Conservation (phyloP, 2,329 filamentous ascomycete genomes). For the Diplodia sapinea region DNA sequence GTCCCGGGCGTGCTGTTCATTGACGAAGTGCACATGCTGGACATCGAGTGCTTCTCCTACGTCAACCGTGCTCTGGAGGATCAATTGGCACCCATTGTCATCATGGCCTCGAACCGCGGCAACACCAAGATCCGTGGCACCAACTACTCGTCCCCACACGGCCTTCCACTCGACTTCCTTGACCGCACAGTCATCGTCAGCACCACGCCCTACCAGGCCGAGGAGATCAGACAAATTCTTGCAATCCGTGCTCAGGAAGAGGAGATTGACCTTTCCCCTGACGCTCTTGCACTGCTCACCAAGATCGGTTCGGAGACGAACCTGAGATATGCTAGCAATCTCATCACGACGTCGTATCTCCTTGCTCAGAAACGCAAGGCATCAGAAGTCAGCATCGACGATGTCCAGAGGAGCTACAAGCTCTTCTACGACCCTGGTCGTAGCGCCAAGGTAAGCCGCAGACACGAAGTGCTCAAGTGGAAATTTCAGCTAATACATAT, state of each 20-base stretch:
- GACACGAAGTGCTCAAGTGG: not conserved
- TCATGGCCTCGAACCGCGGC: slow-evolving; percentile 98
- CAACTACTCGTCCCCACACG: slow-evolving; percentile 90
- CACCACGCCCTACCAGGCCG: slow-evolving; percentile 79
- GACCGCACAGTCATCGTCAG: slow-evolving; percentile 96
- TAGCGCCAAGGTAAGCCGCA: slow-evolving; percentile 69
- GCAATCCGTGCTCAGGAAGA: slow-evolving; percentile 93
- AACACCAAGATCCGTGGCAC: slow-evolving; percentile 91
- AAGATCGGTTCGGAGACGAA: slow-evolving; percentile 95
- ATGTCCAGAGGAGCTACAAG: slow-evolving; percentile 91
- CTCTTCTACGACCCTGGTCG: slow-evolving; percentile 90
- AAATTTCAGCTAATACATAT: slow-evolving; percentile 32
- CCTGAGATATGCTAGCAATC: slow-evolving; percentile 93
- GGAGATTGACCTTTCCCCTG: slow-evolving; percentile 87
- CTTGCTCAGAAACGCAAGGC: slow-evolving; percentile 83
- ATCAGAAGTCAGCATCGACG: slow-evolving; percentile 81
- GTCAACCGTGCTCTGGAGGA: slow-evolving; percentile 96
- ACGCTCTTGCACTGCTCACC: slow-evolving; percentile 88
- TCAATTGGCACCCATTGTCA: slow-evolving; percentile 93
- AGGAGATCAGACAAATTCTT: slow-evolving; percentile 92
- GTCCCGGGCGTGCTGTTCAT: slow-evolving; percentile 97
- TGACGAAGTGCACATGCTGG: slow-evolving; percentile 99
- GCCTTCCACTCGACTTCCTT: slow-evolving; percentile 91
- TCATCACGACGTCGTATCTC: slow-evolving; percentile 92
- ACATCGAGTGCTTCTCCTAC: slow-evolving; percentile 99